Base-by-base conservation (phyloP, 2,329 filamentous ascomycete species). In the Elsinoe australis region DNA sequence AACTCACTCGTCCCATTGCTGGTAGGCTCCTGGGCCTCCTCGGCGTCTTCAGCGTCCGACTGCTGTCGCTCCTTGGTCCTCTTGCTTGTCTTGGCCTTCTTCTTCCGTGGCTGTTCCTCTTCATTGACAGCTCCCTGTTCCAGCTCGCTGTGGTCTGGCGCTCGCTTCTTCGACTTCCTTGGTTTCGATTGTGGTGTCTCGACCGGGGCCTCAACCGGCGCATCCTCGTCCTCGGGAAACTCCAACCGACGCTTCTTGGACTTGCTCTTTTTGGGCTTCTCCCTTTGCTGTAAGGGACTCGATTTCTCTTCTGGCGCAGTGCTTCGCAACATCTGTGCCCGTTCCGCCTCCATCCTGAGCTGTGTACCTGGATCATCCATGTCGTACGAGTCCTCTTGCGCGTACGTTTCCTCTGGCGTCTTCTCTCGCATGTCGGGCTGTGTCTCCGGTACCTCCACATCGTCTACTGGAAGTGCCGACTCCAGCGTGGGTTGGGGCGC, bases 401-500 rank as follows among this genome's bases (percentile, higher is more conserved):
- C 6, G 12, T 29, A 8, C n/a, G n/a, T 18, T 19, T 47, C 44
- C 12, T 29, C 22, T 4, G 22, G 14, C 3, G 24, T 12, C 6
- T 18, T 26, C 12, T 15, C n/a, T 12, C 15, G 7, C 3, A 12
- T 6, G 4, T 51, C 42, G n/a, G 45, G 45, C 39, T 51, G 50
- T 19, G 50, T 51, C 15, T 49, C 50, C n/a, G 50, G 50, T 14
- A 51, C 46, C 18, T 45, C 31, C 5, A 36, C 36, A 6, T 49
- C 24, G 19, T 49, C 29, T 28, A 35, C 28, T 7, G 15, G n/a
- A 21, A 44, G 28, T 44, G 24, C 21, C 10, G 39, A 9, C 18
- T 18, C 39, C 14, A 44, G 39, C 12, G 21, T 24, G 17, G 26
- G 9, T 26, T 32, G 24, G 7, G 12, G 12, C 10, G 39, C 6